Base-by-base conservation (phyloP, 441 rosid genomes). In the Populus hybrid region DNA sequence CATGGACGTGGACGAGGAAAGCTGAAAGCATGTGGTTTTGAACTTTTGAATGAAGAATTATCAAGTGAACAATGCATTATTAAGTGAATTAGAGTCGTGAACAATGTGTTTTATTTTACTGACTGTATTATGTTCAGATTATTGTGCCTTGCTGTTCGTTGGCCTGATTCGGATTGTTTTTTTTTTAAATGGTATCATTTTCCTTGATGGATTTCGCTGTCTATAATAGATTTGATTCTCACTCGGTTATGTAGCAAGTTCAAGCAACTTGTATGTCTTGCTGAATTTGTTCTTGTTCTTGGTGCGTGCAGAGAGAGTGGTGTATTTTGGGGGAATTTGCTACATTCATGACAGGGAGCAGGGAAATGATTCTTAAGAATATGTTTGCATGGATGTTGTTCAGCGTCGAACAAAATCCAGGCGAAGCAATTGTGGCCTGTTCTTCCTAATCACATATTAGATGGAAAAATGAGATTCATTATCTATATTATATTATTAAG, bases 91-190 rank as follows among this genome's bases (percentile, higher is more conserved):
- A 3, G 21, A 64, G 50, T 28, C 9, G 6, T 29, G 75, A 23
- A 21, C 66, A 11, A 29, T 20, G 9, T n/a, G 31, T 63, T 53
- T 68, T 66, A 12, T 69, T 31, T 76, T 23, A 33, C 40, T 6
- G 18, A 33, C 20, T 38, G 38, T 5, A 35, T 7, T 35, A 35
- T 21, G 33, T 29, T 76, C 45, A 59, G 61, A 59, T 59, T 69
- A 40, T 63, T 29, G 70, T 64, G 74, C 64, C 74, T 29, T 3
- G 31, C 31, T 29, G 31, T 3, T 29, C 3, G 31, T 70, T 61
- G 79, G 74, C 56, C 31, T 56, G 64, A 10, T 64, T 33, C 68
- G 75, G 73, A 72, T 24, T 56, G 10, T n/a, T 77, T 23, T 67
- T 73, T 35, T 1, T 50, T 23, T 20, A 38, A 26, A 14, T 16